A percentile compares a stretch with the other conserved stretches of the same genome.
These are phyloP conservation scores for Cryptococcus deneoformans DNA, from an alignment of 1,284 basidiomycete species.

Conservation along the genomic window DNA sequence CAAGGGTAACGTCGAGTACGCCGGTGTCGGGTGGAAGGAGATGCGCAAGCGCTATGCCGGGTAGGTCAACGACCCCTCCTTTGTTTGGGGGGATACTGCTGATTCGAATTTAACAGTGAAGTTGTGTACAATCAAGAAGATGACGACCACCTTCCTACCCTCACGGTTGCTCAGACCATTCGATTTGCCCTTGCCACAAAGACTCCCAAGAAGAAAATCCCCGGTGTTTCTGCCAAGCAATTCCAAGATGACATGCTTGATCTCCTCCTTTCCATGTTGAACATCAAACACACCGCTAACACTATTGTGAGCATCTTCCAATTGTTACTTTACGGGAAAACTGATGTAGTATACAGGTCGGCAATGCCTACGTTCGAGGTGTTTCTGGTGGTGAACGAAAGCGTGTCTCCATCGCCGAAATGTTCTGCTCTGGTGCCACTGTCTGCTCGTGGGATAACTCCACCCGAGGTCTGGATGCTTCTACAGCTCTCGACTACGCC, in stretches of 20 bases:
- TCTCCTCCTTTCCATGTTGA: slow-evolving; percentile 59
- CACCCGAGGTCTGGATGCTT: slow-evolving; percentile 60
- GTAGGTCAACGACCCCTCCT: slow-evolving; percentile 16
- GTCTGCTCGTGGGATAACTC: slow-evolving; percentile 57
- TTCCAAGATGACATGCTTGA: slow-evolving; percentile 57
- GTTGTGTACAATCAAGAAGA: slow-evolving; percentile 74
- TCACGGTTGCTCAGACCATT: slow-evolving; percentile 60
- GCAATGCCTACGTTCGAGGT: slow-evolving; percentile 58
- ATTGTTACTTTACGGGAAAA: background rate
- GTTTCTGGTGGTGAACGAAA: slow-evolving; percentile 61
- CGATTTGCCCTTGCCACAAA: slow-evolving; percentile 56
- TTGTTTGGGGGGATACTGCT: background rate
- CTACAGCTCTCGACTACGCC: slow-evolving; percentile 59
- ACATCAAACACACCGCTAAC: slow-evolving; percentile 59
- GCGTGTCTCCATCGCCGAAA: slow-evolving; percentile 61
- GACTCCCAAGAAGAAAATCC: slow-evolving; percentile 55
- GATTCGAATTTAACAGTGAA: slow-evolving; percentile 54
- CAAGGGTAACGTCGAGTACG: slow-evolving; percentile 58
- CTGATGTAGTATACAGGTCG: slow-evolving; percentile 36
- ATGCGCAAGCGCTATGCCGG: slow-evolving; percentile 58
- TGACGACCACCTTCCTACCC: slow-evolving; percentile 63
- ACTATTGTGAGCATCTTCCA: slow-evolving; percentile 50
- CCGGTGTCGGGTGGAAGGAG: slow-evolving; percentile 55
- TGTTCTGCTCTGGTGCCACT: slow-evolving; percentile 52
- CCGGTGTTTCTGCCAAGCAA: slow-evolving; percentile 51